Evolutionary conservation across 352 stramenopile species (phyloP).

Genomic region (Pythium aquatile): DNA sequence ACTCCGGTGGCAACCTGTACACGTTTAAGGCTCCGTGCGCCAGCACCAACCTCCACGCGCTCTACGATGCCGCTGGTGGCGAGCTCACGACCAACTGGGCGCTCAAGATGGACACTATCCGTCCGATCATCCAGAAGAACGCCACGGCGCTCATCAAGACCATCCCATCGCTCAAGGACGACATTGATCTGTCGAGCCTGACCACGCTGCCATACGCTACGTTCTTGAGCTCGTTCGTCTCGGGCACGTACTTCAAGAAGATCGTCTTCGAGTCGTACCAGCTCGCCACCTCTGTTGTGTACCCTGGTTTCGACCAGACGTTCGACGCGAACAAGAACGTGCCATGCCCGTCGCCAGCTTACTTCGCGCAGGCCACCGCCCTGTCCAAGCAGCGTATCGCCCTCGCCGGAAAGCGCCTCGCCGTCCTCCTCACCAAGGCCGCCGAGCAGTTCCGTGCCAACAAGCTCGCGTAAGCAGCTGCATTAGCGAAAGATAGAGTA

Average conservation of each 20-base stretch:
- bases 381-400: constrained; percentile 28
- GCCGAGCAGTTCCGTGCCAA: constrained; percentile 24
- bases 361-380: constrained; percentile 13
- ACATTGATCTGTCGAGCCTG: constrained; percentile 19
- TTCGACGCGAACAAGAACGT: constrained; percentile 28
- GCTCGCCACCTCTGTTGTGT: constrained; percentile 21
- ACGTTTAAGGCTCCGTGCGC: constrained; percentile 46
- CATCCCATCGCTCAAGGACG: constrained; percentile 17
- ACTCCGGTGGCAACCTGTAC: constrained; percentile 62
- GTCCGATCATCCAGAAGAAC: constrained; percentile 31
- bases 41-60: constrained; percentile 60
- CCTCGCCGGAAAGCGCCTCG: constrained; percentile 30
- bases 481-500: not conserved
- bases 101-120: constrained; percentile 22
- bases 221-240: constrained; percentile 22
- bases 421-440: constrained; percentile 31
- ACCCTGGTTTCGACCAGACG: constrained; percentile 27
- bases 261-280: constrained; percentile 32
- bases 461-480: not conserved
- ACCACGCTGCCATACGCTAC: constrained; percentile 23
- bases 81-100: constrained; percentile 61
- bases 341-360: constrained; percentile 12
- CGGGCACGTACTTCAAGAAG: constrained; percentile 21
- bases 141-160: constrained; percentile 39
- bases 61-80: constrained; percentile 58